Conservation (phyloP, 768 basidiomycete species). For the Tremella mesenterica region DNA sequence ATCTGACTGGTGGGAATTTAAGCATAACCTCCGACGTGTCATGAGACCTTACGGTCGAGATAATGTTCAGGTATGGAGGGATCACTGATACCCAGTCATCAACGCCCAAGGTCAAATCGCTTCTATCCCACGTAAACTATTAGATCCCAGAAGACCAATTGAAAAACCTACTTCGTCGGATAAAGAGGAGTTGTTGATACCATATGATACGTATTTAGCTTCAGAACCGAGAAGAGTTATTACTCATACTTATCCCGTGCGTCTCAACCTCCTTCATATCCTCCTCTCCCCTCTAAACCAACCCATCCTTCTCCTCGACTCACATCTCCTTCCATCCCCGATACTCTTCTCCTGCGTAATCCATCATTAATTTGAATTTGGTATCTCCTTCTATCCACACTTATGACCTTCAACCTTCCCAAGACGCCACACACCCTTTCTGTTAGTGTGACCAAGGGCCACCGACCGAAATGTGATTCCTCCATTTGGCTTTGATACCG, state of each 20-base stretch:
- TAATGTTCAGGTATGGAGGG: neutral
- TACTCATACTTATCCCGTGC: slow-evolving; percentile 54
- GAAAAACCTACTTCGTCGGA: slow-evolving; percentile 67
- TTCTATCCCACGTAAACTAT: slow-evolving; percentile 59
- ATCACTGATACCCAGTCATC: slow-evolving; percentile 54
- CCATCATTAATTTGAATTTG: too few relatives aligned
- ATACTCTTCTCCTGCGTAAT: neutral
- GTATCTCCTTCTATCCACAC: too few relatives aligned
- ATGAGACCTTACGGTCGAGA: too few relatives aligned
- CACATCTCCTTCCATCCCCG: neutral
- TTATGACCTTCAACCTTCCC: too few relatives aligned
- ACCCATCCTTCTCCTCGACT: neutral
- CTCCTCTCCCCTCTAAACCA: neutral
- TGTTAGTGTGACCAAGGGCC: too few relatives aligned
- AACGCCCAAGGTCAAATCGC: slow-evolving; percentile 65
- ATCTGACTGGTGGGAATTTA: neutral
- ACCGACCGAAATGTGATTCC: too few relatives aligned
- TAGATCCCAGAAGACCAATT: slow-evolving; percentile 78
- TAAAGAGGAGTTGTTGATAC: slow-evolving; percentile 71
- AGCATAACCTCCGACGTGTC: too few relatives aligned
- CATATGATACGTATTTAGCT: slow-evolving; percentile 71
- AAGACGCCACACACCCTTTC: too few relatives aligned
- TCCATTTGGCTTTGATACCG: too few relatives aligned
- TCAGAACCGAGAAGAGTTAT: slow-evolving; percentile 58
- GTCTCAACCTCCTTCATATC: slow-evolving; percentile 13